Evolutionary conservation across 2,329 filamentous ascomycete genomes (phyloP), one percentile per base, ranked within the genome.

Genomic region (Botrytis squamosa): DNA sequence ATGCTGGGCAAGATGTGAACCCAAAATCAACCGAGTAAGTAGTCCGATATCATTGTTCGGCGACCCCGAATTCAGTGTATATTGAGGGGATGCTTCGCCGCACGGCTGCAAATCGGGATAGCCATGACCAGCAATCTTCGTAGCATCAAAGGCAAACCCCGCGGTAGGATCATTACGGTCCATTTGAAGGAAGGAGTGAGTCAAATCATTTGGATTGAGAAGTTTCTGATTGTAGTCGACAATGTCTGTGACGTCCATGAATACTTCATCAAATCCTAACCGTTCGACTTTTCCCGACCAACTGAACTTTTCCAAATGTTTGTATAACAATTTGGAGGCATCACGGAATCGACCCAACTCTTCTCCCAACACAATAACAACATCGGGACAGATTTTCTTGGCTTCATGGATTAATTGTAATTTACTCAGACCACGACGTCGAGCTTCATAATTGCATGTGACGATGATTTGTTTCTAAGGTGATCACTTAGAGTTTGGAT

Each of bases 381-480:
- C 88, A 73, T 97, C 93, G 0, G 95, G 94, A 77, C 94, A 97
- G 42, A 91, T 82, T 78, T 87, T 90, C 82, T 89, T 93, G 6
- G 95, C 96, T 75, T 98, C 94, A 71, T 86, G 88, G 80, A 98
- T 90, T 76, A 94, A 88, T 86, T 97, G 94, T 75, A 98, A 86
- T 84, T 99, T 98, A 82, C 88, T 86, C 71, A 95, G 86, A 71
- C 89, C 90, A n/a, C 84, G 87, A 70, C 89, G 85, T 52, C 95
- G 90, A 36, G 95, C 95, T 81, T 93, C 93, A 82, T 98, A 98
- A 83, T 98, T 98, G 87, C 93, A 97, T 7, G 94, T 97, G 36
- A 95, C 93, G 59, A 96, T 87, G 72, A 98, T 97, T 81, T 79
- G 78, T 72, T 80, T 80, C 78, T 80, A 36, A 57, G 63, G 82